A percentile compares a stretch with the other conserved stretches of the same genome.
Evolutionary conservation across 2,329 filamentous ascomycete genomes (phyloP).

Genomic region (Fusarium sp.): DNA sequence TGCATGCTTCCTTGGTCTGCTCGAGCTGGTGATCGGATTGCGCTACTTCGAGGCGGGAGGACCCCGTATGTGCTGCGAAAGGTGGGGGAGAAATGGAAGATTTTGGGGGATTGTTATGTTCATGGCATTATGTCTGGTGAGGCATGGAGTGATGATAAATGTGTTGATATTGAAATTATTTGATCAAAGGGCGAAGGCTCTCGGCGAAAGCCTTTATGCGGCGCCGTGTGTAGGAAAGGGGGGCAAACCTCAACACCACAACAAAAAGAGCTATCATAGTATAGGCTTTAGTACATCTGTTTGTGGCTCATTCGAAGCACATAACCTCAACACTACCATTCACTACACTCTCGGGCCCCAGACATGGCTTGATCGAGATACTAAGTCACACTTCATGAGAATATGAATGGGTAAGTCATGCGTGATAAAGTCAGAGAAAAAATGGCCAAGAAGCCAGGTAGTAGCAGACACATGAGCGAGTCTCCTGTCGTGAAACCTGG

Average conservation of each 20-base stretch:
- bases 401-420: no score
- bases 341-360: no score
- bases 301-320: no score
- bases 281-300: no score
- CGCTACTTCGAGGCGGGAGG: background rate
- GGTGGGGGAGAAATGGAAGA: background rate
- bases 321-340: no score
- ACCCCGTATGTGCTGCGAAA: background rate
- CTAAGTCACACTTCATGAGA: no score
- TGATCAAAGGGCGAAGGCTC: background rate
- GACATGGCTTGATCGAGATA: no score
- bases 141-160: background rate
- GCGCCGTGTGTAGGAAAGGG: no score
- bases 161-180: background rate
- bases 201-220: accelerated
- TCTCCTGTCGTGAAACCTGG: background rate
- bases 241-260: background rate
- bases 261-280: no score
- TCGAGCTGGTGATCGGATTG: background rate
- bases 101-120: constrained; percentile 4
- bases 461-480: no score
- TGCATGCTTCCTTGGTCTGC: background rate
- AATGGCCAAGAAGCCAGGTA: no score
- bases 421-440: no score
- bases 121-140: constrained; percentile 4